These are phyloP conservation scores for Ambrosiella cleistominuta DNA, from an alignment of 2,329 filamentous ascomycete genomes.

Conservation along the genomic window DNA sequence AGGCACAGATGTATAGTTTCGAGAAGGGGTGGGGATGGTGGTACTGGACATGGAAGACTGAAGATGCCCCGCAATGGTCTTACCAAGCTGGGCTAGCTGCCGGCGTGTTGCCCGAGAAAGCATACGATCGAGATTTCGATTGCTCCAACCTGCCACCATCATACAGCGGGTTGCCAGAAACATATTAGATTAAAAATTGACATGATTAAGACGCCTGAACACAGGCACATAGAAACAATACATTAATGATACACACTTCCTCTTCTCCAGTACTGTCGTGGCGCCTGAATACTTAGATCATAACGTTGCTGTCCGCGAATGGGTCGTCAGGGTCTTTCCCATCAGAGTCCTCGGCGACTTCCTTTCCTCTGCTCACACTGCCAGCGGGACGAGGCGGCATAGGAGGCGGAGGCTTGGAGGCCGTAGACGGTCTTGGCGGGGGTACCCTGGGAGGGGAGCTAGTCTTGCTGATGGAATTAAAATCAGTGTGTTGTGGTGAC, in stretches of 20 bases:
- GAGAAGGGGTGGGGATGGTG: slow-evolving; percentile 95
- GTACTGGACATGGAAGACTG: slow-evolving; percentile 97
- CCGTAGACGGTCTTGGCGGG: slow-evolving; percentile 29
- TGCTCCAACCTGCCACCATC: slow-evolving; percentile 41
- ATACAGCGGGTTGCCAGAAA: slow-evolving; percentile 34
- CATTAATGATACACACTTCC: neutral
- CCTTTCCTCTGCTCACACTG: slow-evolving; percentile 18
- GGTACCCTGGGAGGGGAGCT: slow-evolving; percentile 15
- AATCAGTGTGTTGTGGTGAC: slow-evolving; percentile 16
- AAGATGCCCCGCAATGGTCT: slow-evolving; percentile 76
- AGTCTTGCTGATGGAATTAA: slow-evolving; percentile 19
- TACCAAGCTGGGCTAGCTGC: slow-evolving; percentile 64
- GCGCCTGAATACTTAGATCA: slow-evolving; percentile 16
- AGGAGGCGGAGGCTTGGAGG: slow-evolving; percentile 33
- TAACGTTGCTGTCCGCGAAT: slow-evolving; percentile 46
- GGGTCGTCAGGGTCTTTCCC: slow-evolving; percentile 66
- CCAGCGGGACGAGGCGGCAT: slow-evolving; percentile 28
- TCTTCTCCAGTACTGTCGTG: neutral
- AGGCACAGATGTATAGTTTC: slow-evolving; percentile 91
- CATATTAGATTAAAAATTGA: slow-evolving; percentile 3
- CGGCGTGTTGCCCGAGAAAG: slow-evolving; percentile 62
- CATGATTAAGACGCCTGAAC: neutral
- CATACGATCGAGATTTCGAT: slow-evolving; percentile 52
- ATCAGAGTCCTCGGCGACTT: slow-evolving; percentile 36
- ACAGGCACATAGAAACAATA: neutral